Evolutionary conservation across 768 basidiomycete genomes (phyloP).

Genomic region (Russula ochroleuca): DNA sequence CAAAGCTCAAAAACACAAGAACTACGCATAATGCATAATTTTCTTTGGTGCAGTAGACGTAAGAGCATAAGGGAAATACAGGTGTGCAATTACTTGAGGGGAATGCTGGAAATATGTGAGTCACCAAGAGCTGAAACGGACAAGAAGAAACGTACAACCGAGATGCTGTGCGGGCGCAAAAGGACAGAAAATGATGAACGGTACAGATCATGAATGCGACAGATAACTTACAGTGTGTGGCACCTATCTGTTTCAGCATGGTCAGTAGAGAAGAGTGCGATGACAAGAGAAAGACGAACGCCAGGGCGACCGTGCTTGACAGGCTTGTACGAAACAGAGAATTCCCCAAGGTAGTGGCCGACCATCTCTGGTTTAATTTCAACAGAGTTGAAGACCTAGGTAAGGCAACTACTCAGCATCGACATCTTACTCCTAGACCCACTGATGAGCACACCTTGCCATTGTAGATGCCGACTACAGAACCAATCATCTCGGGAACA

Average conservation of each 20-base stretch:
- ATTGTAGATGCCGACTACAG: constrained; percentile 97
- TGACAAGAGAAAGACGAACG: constrained; percentile 52
- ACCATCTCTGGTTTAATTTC: constrained; percentile 99
- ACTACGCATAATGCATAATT: constrained; percentile 39
- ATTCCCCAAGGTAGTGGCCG: constrained; percentile 98
- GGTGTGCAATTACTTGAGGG: constrained; percentile 77
- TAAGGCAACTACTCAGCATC: not conserved
- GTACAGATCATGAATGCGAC: not conserved
- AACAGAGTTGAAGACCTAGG: constrained; percentile 86
- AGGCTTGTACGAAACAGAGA: constrained; percentile 95
- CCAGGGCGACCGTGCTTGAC: constrained; percentile 99
- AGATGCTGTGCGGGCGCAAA: constrained; percentile 48
- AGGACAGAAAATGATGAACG: constrained; percentile 18
- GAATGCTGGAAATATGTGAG: constrained; percentile 54
- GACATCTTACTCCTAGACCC: not conserved
- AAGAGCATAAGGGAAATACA: constrained; percentile 32
- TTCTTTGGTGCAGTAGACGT: constrained; percentile 35
- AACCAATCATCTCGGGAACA: constrained; percentile 99
- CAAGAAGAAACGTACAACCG: constrained; percentile 54
- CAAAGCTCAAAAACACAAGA: not conserved
- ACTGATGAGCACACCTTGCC: constrained; percentile 62
- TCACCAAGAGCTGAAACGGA: constrained; percentile 3
- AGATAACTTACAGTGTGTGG: constrained; percentile 75
- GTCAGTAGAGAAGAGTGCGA: constrained; percentile 14
- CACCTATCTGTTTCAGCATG: constrained; percentile 63